These are phyloP conservation scores for Talaromyces trachyspermus DNA, from an alignment of 495 filamentous ascomycete species.

Conservation along the genomic window DNA sequence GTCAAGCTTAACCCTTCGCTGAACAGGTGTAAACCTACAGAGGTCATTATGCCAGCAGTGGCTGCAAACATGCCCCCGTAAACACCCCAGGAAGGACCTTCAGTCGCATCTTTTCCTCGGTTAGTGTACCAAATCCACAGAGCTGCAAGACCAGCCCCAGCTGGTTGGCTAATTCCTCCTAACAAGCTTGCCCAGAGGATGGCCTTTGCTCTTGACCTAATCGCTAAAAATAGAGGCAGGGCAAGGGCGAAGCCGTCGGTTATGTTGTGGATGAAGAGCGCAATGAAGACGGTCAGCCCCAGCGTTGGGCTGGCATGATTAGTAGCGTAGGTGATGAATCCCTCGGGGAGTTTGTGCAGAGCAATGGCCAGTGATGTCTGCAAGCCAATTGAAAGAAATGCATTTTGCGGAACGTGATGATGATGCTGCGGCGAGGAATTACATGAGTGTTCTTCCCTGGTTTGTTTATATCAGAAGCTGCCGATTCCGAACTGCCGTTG, in stretches of 20 bases:
- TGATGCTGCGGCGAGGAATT: conserved; percentile 55
- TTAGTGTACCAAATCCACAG: conserved; percentile 66
- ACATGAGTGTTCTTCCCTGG: neutral
- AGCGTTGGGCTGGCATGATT: conserved; percentile 89
- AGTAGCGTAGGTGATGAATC: conserved; percentile 96
- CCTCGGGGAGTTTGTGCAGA: conserved; percentile 93
- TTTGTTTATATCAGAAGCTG: conserved; percentile 5
- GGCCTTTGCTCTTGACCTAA: conserved; percentile 65
- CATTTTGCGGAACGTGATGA: conserved; percentile 94
- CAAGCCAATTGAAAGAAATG: conserved; percentile 84
- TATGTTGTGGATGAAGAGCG: conserved; percentile 96
- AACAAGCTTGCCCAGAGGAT: conserved; percentile 79
- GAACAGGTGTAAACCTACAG: conserved; percentile 83
- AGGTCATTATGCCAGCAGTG: conserved; percentile 91
- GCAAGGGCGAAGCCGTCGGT: conserved; percentile 94
- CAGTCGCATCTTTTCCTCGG: conserved; percentile 28
- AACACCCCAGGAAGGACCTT: conserved; percentile 55
- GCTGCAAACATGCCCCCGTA: conserved; percentile 88
- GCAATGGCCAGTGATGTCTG: conserved; percentile 93
- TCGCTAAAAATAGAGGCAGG: conserved; percentile 81
- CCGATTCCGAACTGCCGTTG: neutral
- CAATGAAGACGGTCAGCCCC: conserved; percentile 86
- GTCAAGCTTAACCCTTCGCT: conserved; percentile 74
- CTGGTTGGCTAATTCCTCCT: conserved; percentile 78
- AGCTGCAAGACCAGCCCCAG: conserved; percentile 77